Evolutionary conservation across 208 protist genomes (phyloP).

Genomic region (Herpetomonas tarakana): DNA sequence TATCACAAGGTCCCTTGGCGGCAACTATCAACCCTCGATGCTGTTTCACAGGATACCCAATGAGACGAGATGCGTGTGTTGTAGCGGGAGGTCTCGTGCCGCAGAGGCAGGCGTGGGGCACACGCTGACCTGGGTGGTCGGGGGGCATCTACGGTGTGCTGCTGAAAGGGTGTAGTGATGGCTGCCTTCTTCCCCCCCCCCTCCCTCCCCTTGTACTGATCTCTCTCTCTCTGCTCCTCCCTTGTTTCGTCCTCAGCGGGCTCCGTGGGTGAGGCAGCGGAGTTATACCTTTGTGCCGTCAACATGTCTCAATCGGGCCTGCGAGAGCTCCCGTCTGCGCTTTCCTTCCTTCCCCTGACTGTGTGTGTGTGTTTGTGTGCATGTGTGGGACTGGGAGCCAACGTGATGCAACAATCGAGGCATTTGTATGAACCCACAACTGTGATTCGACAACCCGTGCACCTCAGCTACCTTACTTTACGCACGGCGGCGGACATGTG

Average conservation of each 20-base stretch:
- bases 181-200: no score
- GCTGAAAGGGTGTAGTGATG: no score
- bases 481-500: background rate
- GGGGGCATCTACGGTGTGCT: no score
- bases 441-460: constrained; percentile 1
- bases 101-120: no score
- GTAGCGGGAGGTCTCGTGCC: no score
- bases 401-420: background rate
- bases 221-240: no score
- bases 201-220: no score
- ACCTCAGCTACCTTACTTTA: constrained; percentile 2
- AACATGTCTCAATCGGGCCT: background rate
- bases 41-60: constrained; percentile 1
- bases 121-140: no score
- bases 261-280: constrained; percentile 1
- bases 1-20: constrained; percentile 1
- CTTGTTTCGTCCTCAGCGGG: no score
- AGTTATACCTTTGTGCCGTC: background rate
- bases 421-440: constrained; percentile 1
- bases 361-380: background rate
- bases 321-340: background rate
- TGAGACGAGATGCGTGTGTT: background rate
- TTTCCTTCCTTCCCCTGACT: background rate
- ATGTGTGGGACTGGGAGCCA: background rate
- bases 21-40: background rate